A percentile compares a stretch with the other conserved stretches of the same genome.
phyloP scores from a whole-genome alignment of 2,329 filamentous ascomycete genomes.

The Cladosporium phlei region DNA sequence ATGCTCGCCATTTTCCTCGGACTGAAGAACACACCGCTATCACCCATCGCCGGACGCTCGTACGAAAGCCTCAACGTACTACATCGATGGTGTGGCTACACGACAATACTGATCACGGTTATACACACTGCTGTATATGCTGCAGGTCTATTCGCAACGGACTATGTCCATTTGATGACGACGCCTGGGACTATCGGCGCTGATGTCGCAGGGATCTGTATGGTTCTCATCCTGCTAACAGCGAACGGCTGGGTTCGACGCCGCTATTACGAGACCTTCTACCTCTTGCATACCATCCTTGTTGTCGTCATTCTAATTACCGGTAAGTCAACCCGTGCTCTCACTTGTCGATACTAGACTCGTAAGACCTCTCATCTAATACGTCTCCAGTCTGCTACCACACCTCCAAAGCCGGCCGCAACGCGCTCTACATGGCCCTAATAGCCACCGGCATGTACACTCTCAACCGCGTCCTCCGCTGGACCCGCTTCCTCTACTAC shows the following conservation, averaged over 20 bases:
- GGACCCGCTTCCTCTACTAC: conserved; percentile 20
- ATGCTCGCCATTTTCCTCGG: conserved; percentile 22
- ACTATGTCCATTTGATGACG: conserved; percentile 15
- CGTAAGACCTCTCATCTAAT: background rate
- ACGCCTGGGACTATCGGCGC: conserved; percentile 18
- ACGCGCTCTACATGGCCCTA: conserved; percentile 21
- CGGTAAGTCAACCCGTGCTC: conserved; percentile 9
- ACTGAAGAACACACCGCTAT: conserved; percentile 26
- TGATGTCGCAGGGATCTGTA: conserved; percentile 19
- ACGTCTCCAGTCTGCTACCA: conserved; percentile 19
- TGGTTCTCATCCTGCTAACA: conserved; percentile 22
- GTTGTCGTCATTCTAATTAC: conserved; percentile 19
- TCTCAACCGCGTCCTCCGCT: conserved; percentile 18
- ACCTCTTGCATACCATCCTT: conserved; percentile 20
- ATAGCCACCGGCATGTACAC: conserved; percentile 18
- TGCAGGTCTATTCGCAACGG: conserved; percentile 15
- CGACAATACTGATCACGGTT: conserved; percentile 19
- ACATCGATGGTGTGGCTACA: conserved; percentile 25
- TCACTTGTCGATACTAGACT: background rate
- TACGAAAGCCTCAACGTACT: conserved; percentile 24
- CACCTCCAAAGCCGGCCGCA: conserved; percentile 16
- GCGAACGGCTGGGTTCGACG: conserved; percentile 20
- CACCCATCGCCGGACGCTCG: conserved; percentile 21
- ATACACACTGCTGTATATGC: conserved; percentile 20
- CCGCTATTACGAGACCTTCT: conserved; percentile 24